These are phyloP conservation scores for Cadophora sp. DNA, from an alignment of 2,329 filamentous ascomycete genomes.

Conservation along the genomic window DNA sequence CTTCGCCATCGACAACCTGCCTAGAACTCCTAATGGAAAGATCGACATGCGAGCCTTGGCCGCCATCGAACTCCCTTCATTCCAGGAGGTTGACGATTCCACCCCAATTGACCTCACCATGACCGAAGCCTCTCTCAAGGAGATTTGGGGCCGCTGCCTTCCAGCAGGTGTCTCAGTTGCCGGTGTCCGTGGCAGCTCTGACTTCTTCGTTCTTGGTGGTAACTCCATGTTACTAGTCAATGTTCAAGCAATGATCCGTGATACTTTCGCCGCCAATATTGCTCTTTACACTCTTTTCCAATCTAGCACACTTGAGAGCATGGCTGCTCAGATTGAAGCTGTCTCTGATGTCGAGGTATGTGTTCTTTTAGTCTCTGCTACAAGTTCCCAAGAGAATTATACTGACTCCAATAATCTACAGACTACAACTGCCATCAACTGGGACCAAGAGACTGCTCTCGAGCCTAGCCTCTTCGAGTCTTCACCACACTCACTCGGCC, in stretches of 20 bases:
- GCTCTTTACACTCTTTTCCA: conserved; percentile 39
- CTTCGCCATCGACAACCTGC: conserved; percentile 43
- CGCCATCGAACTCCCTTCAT: conserved; percentile 8
- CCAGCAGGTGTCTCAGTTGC: conserved; percentile 16
- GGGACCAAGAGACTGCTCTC: conserved; percentile 9
- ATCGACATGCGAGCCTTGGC: conserved; percentile 43
- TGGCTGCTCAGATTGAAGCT: conserved; percentile 27
- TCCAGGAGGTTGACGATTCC: conserved; percentile 5
- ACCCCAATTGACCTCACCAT: conserved; percentile 14
- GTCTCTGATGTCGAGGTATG: conserved; percentile 8
- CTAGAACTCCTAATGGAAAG: conserved; percentile 45
- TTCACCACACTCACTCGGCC: conserved; percentile 13
- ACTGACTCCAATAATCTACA: not conserved
- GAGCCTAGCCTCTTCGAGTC: conserved; percentile 3
- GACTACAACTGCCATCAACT: conserved; percentile 12
- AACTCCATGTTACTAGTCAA: conserved; percentile 46
- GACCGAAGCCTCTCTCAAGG: conserved; percentile 16
- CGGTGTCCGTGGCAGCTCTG: conserved; percentile 7
- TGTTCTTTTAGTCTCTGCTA: too few species aligned
- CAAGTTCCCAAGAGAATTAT: not conserved
- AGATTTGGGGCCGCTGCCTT: conserved; percentile 18
- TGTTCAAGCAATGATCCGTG: conserved; percentile 40
- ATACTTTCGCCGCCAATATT: conserved; percentile 35
- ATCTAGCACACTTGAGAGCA: conserved; percentile 35
- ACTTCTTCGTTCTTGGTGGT: conserved; percentile 48